These are phyloP conservation scores for Sporothrix inflata DNA, from an alignment of 2,329 filamentous ascomycete genomes.

Conservation along the genomic window DNA sequence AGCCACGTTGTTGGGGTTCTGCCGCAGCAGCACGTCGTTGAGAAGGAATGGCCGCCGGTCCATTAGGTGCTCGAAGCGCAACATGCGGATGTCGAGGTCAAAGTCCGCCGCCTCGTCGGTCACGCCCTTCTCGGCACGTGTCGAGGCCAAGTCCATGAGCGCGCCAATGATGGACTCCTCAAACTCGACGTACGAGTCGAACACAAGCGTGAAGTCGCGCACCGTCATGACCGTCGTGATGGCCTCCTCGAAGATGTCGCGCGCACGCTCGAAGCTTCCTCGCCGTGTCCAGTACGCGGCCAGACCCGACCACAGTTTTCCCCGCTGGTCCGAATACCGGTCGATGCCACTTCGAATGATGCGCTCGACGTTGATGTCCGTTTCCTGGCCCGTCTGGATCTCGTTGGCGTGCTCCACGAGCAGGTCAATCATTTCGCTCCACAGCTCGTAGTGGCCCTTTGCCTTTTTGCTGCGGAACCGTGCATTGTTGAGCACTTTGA, in stretches of 20 bases:
- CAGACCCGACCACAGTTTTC: slow-evolving; percentile 91
- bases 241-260: slow-evolving; percentile 94
- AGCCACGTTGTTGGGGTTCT: slow-evolving; percentile 93
- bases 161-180: slow-evolving; percentile 93
- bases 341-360: slow-evolving; percentile 92
- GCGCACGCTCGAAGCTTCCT: slow-evolving; percentile 87
- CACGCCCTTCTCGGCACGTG: slow-evolving; percentile 75
- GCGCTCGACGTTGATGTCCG: slow-evolving; percentile 84
- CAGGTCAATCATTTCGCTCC: slow-evolving; percentile 96
- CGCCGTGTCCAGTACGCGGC: slow-evolving; percentile 96
- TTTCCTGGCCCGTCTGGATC: slow-evolving; percentile 77
- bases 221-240: slow-evolving; percentile 99
- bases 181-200: slow-evolving; percentile 95
- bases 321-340: slow-evolving; percentile 89
- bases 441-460: slow-evolving; percentile 94
- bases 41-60: slow-evolving; percentile 92
- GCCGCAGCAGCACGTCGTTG: slow-evolving; percentile 91
- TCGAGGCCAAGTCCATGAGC: slow-evolving; percentile 84
- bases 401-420: slow-evolving; percentile 88
- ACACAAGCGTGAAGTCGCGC: slow-evolving; percentile 93
- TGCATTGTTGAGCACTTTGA: slow-evolving; percentile 87
- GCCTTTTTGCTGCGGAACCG: slow-evolving; percentile 90
- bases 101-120: slow-evolving; percentile 85
- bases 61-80: slow-evolving; percentile 98
- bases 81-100: slow-evolving; percentile 94